Evolutionary conservation across 1,284 basidiomycete species (phyloP).

Genomic region (Sporisorium exsertum): DNA sequence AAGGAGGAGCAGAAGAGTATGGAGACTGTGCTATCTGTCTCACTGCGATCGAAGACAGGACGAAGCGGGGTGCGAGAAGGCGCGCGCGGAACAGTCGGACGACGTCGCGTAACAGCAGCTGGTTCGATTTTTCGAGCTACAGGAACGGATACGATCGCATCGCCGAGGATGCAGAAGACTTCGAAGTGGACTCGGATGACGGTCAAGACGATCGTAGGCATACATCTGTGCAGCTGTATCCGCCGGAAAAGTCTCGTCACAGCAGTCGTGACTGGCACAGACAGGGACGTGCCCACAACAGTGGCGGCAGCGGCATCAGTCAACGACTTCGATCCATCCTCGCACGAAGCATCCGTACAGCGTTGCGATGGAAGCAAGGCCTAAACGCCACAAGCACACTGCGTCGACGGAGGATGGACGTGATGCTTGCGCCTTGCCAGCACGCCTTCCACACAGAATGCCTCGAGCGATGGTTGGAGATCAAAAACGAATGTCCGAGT

Average conservation of each 20-base stretch:
- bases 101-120: neutral
- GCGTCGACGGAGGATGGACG: constrained; percentile 27
- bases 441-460: constrained; percentile 50
- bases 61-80: neutral
- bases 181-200: constrained; percentile 13
- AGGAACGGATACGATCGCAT: constrained; percentile 16
- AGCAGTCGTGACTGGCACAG: neutral
- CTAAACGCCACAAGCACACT: constrained; percentile 10
- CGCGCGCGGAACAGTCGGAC: no score
- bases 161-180: constrained; percentile 19
- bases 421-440: constrained; percentile 46
- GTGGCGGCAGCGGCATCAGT: neutral
- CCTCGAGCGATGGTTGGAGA: constrained; percentile 44
- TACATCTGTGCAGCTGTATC: neutral
- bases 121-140: neutral
- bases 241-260: constrained; percentile 13
- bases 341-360: constrained; percentile 4
- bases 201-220: neutral
- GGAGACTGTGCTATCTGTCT: constrained; percentile 46
- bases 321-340: neutral
- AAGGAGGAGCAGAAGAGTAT: constrained; percentile 6
- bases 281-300: neutral
- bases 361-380: constrained; percentile 13
- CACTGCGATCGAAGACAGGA: constrained; percentile 18
- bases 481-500: constrained; percentile 53